Conservation (phyloP, 805 yeast species). For the Myxozyma neglecta region DNA sequence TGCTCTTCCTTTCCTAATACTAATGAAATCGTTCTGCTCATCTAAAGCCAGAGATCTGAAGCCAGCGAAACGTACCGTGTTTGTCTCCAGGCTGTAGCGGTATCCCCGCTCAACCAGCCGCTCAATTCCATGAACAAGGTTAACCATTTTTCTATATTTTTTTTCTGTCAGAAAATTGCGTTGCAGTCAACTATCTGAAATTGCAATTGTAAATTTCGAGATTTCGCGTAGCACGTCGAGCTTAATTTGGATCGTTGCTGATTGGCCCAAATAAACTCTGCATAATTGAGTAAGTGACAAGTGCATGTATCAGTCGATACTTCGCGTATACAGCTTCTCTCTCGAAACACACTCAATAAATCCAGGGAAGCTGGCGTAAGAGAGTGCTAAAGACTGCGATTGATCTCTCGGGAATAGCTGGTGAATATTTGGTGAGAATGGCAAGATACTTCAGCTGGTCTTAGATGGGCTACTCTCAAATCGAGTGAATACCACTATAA, state of each 20-base stretch:
- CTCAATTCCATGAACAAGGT: too few species aligned
- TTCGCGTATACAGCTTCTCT: too few species aligned
- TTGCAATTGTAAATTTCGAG: not conserved
- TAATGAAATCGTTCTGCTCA: too few species aligned
- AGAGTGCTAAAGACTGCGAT: not conserved
- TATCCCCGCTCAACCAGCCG: too few species aligned
- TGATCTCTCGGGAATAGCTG: not conserved
- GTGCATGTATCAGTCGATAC: not conserved
- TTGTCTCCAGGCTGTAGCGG: too few species aligned
- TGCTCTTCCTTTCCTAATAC: not conserved
- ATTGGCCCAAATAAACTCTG: not conserved
- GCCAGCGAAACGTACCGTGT: too few species aligned
- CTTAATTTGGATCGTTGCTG: slow-evolving; percentile 2
- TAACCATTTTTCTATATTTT: too few species aligned
- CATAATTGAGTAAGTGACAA: not conserved
- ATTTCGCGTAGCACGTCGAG: not conserved
- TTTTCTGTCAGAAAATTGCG: too few species aligned
- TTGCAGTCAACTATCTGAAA: not conserved
- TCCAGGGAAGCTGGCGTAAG: too few species aligned
- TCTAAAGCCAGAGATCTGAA: too few species aligned
- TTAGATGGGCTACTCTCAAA: not conserved
- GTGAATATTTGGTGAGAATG: not conserved
- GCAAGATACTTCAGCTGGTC: not conserved
- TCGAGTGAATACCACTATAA: not conserved
- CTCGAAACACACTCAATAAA: too few species aligned